Conservation (phyloP, 1,284 basidiomycete genomes). For the Flammula alnicola region DNA sequence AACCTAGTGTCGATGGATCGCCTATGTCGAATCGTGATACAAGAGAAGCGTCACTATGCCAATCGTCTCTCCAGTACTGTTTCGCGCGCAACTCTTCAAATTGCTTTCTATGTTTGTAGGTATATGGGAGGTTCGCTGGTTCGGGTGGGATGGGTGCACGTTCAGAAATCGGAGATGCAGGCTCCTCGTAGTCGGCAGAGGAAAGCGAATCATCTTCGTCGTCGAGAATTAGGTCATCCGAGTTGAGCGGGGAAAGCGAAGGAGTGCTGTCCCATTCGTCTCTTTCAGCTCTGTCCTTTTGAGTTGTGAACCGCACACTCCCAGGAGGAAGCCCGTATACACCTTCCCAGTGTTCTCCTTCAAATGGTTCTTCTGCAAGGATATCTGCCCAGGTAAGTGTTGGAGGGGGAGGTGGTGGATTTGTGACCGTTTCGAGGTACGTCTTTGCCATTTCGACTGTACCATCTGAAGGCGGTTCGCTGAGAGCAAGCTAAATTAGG, state of each 20-base stretch:
- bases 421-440: constrained; percentile 50
- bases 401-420: constrained; percentile 47
- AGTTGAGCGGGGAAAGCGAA: constrained; percentile 50
- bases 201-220: constrained; percentile 36
- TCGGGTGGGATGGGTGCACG: constrained; percentile 11
- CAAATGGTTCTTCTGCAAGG: constrained; percentile 75
- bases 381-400: constrained; percentile 75
- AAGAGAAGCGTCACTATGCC: constrained; percentile 52
- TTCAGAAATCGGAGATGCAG: constrained; percentile 4
- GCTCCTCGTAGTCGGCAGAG: constrained; percentile 26
- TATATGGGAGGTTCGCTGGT: constrained; percentile 30
- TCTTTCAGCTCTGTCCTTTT: constrained; percentile 37
- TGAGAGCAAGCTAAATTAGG: constrained; percentile 64
- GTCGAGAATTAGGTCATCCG: constrained; percentile 46
- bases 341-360: constrained; percentile 80
- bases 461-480: constrained; percentile 49
- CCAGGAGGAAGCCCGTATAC: constrained; percentile 58
- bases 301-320: constrained; percentile 38
- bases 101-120: constrained; percentile 49
- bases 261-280: constrained; percentile 50
- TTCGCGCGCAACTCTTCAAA: constrained; percentile 60
- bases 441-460: constrained; percentile 56
- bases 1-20: constrained; percentile 72
- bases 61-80: constrained; percentile 75
- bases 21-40: constrained; percentile 58